phyloP scores from a whole-genome alignment of 1,284 basidiomycete species.

The Pholiota adiposa region DNA sequence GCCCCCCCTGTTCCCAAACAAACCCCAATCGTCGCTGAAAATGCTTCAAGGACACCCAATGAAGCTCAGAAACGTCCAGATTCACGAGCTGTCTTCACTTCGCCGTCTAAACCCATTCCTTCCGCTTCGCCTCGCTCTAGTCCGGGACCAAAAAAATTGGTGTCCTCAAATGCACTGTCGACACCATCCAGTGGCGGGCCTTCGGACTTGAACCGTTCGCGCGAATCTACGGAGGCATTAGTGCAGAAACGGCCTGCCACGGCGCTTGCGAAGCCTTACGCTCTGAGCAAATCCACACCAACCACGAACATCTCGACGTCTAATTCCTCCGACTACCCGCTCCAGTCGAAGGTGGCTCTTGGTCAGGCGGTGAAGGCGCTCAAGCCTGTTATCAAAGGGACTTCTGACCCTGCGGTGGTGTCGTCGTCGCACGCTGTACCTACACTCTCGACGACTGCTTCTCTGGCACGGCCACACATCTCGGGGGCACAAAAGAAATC shows the following conservation, averaged over 20 bases:
- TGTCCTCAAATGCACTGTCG: slow-evolving; percentile 13
- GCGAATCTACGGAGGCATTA: slow-evolving; percentile 18
- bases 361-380: slow-evolving; percentile 28
- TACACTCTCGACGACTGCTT: slow-evolving; percentile 72
- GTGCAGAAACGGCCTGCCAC: slow-evolving; percentile 22
- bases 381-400: slow-evolving; percentile 47
- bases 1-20: slow-evolving; percentile 10
- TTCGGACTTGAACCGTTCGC: background rate
- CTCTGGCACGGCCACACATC: slow-evolving; percentile 56
- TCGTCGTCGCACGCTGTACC: slow-evolving; percentile 74
- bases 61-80: slow-evolving; percentile 25
- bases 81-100: slow-evolving; percentile 10
- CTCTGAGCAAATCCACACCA: slow-evolving; percentile 14
- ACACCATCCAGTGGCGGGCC: slow-evolving; percentile 1
- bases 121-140: background rate
- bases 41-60: background rate
- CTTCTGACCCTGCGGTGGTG: slow-evolving; percentile 65
- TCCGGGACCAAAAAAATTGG: slow-evolving; percentile 12
- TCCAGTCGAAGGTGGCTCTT: slow-evolving; percentile 7
- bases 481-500: slow-evolving; percentile 1
- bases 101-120: background rate
- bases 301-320: slow-evolving; percentile 23
- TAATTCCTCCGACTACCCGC: slow-evolving; percentile 21
- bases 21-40: background rate
- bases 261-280: slow-evolving; percentile 19